phyloP scores from a whole-genome alignment of 2,329 filamentous ascomycete genomes.

The Dryadomyces quercus-mongolicae region DNA sequence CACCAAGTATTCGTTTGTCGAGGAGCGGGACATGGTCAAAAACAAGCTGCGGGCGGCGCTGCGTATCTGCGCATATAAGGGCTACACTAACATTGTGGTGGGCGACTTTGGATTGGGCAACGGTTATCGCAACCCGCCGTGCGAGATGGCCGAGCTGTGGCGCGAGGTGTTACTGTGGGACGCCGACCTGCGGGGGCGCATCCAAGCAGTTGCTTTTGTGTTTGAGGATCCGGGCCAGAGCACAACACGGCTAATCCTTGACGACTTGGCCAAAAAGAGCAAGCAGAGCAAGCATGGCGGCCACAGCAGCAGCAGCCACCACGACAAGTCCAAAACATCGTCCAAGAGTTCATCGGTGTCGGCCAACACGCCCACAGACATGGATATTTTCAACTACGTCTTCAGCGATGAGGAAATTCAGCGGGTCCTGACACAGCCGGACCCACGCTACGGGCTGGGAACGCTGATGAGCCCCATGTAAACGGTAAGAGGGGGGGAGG shows the following conservation, averaged over 20 bases:
- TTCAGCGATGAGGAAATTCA: conserved; percentile 39
- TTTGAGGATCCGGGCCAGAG: conserved; percentile 47
- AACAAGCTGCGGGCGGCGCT: conserved; percentile 63
- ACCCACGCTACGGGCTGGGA: conserved; percentile 41
- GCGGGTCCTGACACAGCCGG: conserved; percentile 35
- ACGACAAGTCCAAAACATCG: neutral
- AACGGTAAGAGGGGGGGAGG: neutral
- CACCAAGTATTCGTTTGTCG: conserved; percentile 57
- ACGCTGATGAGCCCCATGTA: conserved; percentile 31
- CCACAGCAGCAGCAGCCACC: conserved; percentile 8
- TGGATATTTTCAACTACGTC: conserved; percentile 39
- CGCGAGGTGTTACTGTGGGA: conserved; percentile 52
- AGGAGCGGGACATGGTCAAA: conserved; percentile 59
- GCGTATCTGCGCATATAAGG: conserved; percentile 52
- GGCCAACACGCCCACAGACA: conserved; percentile 25
- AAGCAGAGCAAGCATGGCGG: conserved; percentile 12
- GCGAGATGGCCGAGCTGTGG: conserved; percentile 54
- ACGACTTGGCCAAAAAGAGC: conserved; percentile 42
- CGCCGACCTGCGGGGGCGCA: conserved; percentile 48
- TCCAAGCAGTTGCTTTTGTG: conserved; percentile 50
- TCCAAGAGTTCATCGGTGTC: conserved; percentile 17
- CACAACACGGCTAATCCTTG: conserved; percentile 38
- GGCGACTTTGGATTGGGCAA: conserved; percentile 56
- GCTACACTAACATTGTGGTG: conserved; percentile 45
- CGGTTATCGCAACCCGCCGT: conserved; percentile 50